Percentiles rank a stretch among this genome's conserved stretches.
phyloP scores from a whole-genome alignment of 352 stramenopile species.

The Blastocystis sp. region DNA sequence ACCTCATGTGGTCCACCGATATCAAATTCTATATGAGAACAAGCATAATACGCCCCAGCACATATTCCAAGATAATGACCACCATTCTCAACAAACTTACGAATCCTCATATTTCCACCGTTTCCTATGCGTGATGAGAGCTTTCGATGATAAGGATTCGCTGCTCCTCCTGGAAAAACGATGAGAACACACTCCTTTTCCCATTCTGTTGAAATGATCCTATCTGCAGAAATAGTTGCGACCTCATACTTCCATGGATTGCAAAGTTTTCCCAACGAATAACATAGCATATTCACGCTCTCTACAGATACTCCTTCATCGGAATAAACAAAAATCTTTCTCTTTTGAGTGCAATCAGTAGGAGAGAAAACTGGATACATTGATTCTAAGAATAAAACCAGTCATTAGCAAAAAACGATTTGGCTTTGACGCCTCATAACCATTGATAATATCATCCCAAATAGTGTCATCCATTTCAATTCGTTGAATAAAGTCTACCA shows the following conservation, averaged over 20 bases:
- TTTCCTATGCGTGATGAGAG: not conserved
- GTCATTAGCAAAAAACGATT: not conserved
- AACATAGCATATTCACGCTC: not conserved
- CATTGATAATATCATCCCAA: not conserved
- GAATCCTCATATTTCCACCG: not conserved
- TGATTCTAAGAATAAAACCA: not conserved
- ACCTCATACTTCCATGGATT: not conserved
- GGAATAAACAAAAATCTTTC: not conserved
- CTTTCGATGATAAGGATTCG: not conserved
- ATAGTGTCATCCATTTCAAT: not conserved
- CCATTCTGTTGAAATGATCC: not conserved
- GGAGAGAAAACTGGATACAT: not conserved
- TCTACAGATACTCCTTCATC: not conserved
- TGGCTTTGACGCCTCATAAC: not conserved
- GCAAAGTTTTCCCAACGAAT: not conserved
- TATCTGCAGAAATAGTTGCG: not conserved
- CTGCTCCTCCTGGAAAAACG: not conserved
- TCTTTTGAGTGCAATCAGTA: not conserved
- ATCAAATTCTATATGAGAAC: not conserved
- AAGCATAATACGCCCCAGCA: constrained; percentile 17
- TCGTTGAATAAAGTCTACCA: not conserved
- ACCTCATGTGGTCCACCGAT: not conserved
- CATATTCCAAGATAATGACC: constrained; percentile 18
- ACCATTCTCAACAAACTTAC: constrained; percentile 7
- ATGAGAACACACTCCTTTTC: not conserved